A percentile compares a stretch with the other conserved stretches of the same genome.
These are phyloP conservation scores for Lactifluus subvellereus DNA, from an alignment of 768 basidiomycete species.

Conservation along the genomic window DNA sequence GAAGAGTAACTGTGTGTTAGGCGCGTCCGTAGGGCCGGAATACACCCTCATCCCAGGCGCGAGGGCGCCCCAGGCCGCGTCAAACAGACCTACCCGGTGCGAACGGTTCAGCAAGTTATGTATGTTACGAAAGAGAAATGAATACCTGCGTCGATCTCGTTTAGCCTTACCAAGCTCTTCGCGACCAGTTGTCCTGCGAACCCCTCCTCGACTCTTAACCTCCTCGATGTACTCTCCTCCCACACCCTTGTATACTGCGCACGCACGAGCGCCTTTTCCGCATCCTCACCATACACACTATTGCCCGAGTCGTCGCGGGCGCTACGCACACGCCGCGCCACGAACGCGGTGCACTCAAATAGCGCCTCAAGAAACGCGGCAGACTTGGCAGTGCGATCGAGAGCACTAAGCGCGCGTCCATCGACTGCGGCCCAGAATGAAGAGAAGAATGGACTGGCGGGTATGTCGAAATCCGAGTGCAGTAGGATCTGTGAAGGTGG, in stretches of 20 bases:
- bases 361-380: constrained; percentile 65
- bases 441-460: constrained; percentile 51
- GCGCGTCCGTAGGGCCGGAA: constrained; percentile 2
- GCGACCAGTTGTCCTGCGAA: constrained; percentile 42
- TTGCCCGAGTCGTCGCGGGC: constrained; percentile 20
- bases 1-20: constrained; percentile 36
- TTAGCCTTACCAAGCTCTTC: constrained; percentile 35
- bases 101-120: neutral
- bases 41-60: constrained; percentile 28
- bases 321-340: constrained; percentile 40
- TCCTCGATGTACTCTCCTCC: constrained; percentile 40
- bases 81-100: constrained; percentile 38
- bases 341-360: constrained; percentile 63
- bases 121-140: neutral
- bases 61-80: constrained; percentile 44
- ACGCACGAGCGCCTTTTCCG: constrained; percentile 34
- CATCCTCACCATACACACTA: constrained; percentile 9
- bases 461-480: constrained; percentile 23
- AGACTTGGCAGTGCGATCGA: constrained; percentile 46
- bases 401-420: constrained; percentile 50
- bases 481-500: constrained; percentile 29
- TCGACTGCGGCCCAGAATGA: constrained; percentile 83
- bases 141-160: constrained; percentile 29
- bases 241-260: constrained; percentile 45
- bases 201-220: constrained; percentile 43